phyloP scores from a whole-genome alignment of 176 grass and related monocot genomes.

The Dactylis glomerata region DNA sequence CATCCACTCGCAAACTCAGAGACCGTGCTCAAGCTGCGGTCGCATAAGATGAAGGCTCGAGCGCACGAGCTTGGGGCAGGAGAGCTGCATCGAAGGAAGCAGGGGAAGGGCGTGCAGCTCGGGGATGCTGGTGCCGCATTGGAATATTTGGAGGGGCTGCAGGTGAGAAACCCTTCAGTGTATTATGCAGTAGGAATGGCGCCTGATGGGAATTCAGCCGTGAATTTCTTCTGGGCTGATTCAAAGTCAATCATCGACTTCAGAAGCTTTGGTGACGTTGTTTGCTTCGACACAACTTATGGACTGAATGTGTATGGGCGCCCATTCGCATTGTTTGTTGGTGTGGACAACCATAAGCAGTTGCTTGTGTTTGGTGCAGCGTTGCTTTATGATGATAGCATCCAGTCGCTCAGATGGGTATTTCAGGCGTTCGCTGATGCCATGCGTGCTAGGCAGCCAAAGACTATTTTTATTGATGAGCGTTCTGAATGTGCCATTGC shows the following conservation, averaged over 20 bases:
- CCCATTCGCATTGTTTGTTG: conserved; percentile 70
- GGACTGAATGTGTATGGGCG: conserved; percentile 61
- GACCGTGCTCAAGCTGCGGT: conserved; percentile 62
- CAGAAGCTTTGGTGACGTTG: conserved; percentile 76
- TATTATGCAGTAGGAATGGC: conserved; percentile 60
- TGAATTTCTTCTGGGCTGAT: conserved; percentile 92
- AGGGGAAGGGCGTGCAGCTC: conserved; percentile 55
- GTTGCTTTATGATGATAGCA: conserved; percentile 66
- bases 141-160: conserved; percentile 70
- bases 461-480: conserved; percentile 57
- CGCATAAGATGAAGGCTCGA: conserved; percentile 65
- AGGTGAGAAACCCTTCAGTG: conserved; percentile 60
- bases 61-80: conserved; percentile 51
- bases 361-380: conserved; percentile 71
- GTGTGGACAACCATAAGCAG: conserved; percentile 66
- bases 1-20: conserved; percentile 65
- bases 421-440: conserved; percentile 71
- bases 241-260: conserved; percentile 75
- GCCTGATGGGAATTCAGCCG: conserved; percentile 45
- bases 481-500: conserved; percentile 47
- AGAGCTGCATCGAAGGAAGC: conserved; percentile 57
- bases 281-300: conserved; percentile 86
- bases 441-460: conserved; percentile 62
- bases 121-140: conserved; percentile 63
- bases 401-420: conserved; percentile 63